Evolutionary conservation across 169 alveolate species (phyloP).

Genomic region (Plasmodium ovale): DNA sequence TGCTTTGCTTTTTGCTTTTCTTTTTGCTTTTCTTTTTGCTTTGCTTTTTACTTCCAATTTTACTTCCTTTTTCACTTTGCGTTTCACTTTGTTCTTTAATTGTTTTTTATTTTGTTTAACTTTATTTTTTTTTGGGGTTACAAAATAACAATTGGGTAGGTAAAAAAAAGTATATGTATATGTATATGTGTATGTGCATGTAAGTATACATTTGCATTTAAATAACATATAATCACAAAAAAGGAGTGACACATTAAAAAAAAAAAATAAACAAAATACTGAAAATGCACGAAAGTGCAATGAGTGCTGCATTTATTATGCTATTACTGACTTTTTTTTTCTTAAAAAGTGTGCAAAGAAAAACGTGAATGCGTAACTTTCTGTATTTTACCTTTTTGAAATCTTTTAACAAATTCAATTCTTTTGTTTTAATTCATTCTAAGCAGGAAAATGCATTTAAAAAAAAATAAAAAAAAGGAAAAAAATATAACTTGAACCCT

Average conservation of each 20-base stretch:
- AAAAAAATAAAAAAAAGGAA: not conserved
- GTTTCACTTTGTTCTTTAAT: no score
- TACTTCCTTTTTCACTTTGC: no score
- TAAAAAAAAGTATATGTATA: not conserved
- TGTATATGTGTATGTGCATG: no score
- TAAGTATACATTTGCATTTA: no score
- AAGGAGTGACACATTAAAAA: not conserved
- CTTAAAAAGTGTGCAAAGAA: not conserved
- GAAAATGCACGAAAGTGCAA: constrained; percentile 65
- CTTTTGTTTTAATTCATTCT: no score
- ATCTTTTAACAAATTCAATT: no score
- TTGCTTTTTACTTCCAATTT: no score
- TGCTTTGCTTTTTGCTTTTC: no score
- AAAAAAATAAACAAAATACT: not conserved
- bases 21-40: no score
- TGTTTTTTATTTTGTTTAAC: no score
- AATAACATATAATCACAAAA: not conserved
- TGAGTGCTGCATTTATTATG: not conserved
- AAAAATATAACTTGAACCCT: constrained; percentile 5
- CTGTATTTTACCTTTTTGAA: no score
- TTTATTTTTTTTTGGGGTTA: not conserved
- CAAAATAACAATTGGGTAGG: constrained; percentile 10
- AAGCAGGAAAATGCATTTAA: not conserved
- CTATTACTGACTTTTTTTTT: not conserved
- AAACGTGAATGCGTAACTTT: no score